Evolutionary conservation across 371 early-diverging fungal species (phyloP), one percentile per base, ranked within the genome.

Genomic region (Umbelopsis sp.): DNA sequence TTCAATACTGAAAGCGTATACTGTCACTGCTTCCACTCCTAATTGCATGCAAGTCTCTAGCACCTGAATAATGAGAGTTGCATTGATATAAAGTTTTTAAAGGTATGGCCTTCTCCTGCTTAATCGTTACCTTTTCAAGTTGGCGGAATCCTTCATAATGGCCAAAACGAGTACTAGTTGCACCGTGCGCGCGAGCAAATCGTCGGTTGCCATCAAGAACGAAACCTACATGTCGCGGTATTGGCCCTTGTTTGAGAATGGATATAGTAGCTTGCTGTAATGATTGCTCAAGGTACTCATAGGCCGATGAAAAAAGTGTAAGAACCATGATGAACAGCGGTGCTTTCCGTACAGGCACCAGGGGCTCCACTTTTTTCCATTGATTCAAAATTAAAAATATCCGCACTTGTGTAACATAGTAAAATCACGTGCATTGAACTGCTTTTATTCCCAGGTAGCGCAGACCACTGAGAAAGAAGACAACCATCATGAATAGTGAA

Each of bases 121-220:
- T 18, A 35, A n/a, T 18, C 76, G 70, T 63, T 83, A 92, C 86
- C 79, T 91, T 78, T 79, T 92, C 87, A 32, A 96, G 79, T 68
- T 86, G 86, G 29, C 85, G 78, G 74, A 92, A 97, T 14, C 98
- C 99, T 52, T 86, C 85, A 41, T 87, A 80, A 76, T 99, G 99
- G 16, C 98, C 99, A 65, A 76, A 79, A 46, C 74, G 69, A 12
- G 80, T 80, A 3, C 74, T 74, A 12, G 63, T 50, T 14, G 85
- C 82, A 24, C 91, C 84, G 8, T 74, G 71, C 51, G 86, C 87
- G 69, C 85, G 86, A 32, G 94, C 97, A 77, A 86, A 99, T 44
- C 99, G 89, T 68, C 99, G 84, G 85, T 99, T 99, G 10, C 99
- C 99, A 77, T 99, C 99, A 89, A 99, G 93, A 65, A 99, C 95